Evolutionary conservation across 495 filamentous ascomycete genomes (phyloP).

Genomic region (Aspergillus avenaceus): DNA sequence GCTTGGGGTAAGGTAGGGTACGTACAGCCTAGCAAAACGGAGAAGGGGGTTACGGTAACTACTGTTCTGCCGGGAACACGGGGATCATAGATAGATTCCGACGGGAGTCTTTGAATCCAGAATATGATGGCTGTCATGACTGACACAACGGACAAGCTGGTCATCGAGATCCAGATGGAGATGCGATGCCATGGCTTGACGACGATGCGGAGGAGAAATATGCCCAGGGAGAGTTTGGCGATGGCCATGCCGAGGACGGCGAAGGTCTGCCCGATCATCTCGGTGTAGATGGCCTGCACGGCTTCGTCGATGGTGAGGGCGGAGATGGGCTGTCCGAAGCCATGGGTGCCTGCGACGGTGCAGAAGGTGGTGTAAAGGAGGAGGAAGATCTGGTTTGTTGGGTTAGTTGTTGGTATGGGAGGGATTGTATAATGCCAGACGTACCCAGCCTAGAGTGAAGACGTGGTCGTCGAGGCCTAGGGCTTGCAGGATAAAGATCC

Average conservation of each 20-base stretch:
- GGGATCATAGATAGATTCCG: conserved; percentile 15
- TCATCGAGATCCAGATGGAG: conserved; percentile 18
- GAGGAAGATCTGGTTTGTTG: conserved; percentile 11
- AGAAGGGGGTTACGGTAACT: conserved; percentile 12
- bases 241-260: conserved; percentile 20
- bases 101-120: conserved; percentile 14
- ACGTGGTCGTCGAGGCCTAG: conserved; percentile 15
- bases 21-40: conserved; percentile 15
- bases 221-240: conserved; percentile 18
- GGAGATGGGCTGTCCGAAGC: conserved; percentile 16
- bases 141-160: conserved; percentile 12
- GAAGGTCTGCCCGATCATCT: conserved; percentile 21
- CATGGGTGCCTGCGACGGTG: conserved; percentile 11
- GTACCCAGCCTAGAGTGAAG: conserved; percentile 17
- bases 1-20: neutral
- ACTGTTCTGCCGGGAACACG: conserved; percentile 12
- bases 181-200: conserved; percentile 19
- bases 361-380: conserved; percentile 16
- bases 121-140: conserved; percentile 13
- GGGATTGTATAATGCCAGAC: neutral
- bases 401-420: neutral
- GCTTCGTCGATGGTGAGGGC: conserved; percentile 10
- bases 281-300: conserved; percentile 14
- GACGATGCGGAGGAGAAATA: conserved; percentile 20
- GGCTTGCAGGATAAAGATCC: conserved; percentile 13